Base-by-base conservation (phyloP, 495 filamentous ascomycete genomes). In the Peziza echinospora region DNA sequence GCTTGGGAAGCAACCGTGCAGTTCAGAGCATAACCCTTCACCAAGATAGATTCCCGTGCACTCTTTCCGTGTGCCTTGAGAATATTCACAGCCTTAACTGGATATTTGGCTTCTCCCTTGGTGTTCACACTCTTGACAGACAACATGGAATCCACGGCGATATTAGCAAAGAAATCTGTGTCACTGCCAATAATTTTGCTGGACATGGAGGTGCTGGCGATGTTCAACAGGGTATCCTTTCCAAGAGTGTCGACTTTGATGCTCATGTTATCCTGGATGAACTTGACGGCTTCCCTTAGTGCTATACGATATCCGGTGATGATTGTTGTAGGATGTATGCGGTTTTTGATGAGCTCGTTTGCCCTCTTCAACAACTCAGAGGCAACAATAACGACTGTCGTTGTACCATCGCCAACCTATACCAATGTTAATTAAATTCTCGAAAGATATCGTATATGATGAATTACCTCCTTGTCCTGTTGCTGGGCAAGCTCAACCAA, bases 291-390 rank as follows among this genome's bases (percentile, higher is more conserved):
- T 69, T 96, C 91, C 49, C 89, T 72, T 50, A 99, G 74, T 49
- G 89, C 89, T 53, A 99, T 74, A 52, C 89, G 73, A 70, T 96
- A 99, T 56, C 89, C 89, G 51, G 82, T 96, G 63, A 99, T 99
- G 65, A 97, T 96, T 45, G 89, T 99, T 21, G 89, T 99, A 45
- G 89, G 91, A 66, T 99, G 89, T 75, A 99, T 96, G 62, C 85
- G 82, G 73, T 94, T 96, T 71, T 89, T 92, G 79, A 96, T 85
- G 51, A 99, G 73, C 65, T 99, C 89, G 70, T 96, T 99, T 30
- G 75, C 89, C 67, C 89, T 75, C 58, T 80, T 74, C 53, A 99
- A 71, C 53, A 99, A 82, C 68, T 99, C 89, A 49, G 91, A 80
- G 44, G 89, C 89, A 63, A 99, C 93, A 43, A 99, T 71, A 40